These are phyloP conservation scores for Modicella reniformis DNA, from an alignment of 371 early-diverging fungal species.

Conservation along the genomic window DNA sequence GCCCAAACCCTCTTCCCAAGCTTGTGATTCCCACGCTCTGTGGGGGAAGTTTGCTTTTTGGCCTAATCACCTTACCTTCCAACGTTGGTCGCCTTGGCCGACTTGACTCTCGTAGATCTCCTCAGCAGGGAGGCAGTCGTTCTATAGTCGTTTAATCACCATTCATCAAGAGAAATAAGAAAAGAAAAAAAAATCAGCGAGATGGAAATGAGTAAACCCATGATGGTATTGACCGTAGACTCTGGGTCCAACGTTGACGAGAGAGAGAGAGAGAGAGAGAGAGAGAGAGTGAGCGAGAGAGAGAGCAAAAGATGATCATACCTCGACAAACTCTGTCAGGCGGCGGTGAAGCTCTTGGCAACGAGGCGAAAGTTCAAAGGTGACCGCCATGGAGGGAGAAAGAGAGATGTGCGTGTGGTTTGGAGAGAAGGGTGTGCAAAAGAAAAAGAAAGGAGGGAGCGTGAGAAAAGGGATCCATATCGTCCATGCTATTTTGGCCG, in stretches of 20 bases:
- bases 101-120: constrained; percentile 76
- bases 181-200: no score
- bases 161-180: no score
- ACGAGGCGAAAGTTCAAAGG: constrained; percentile 69
- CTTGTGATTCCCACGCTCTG: no score
- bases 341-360: constrained; percentile 74
- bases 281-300: not conserved
- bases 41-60: no score
- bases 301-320: constrained; percentile 30
- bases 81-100: constrained; percentile 78
- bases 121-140: constrained; percentile 96
- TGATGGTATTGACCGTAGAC: no score
- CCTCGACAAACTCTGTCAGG: constrained; percentile 89
- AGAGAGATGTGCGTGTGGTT: not conserved
- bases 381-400: constrained; percentile 28
- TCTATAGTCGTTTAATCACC: no score
- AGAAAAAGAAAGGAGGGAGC: not conserved
- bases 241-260: not conserved
- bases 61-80: constrained; percentile 82
- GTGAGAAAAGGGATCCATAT: not conserved
- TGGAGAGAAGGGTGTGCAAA: constrained; percentile 4
- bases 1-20: no score
- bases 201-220: no score
- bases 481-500: no score
- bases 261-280: not conserved